These are phyloP conservation scores for Misopates orontium DNA, from an alignment of 257 asterid genomes.

Conservation along the genomic window DNA sequence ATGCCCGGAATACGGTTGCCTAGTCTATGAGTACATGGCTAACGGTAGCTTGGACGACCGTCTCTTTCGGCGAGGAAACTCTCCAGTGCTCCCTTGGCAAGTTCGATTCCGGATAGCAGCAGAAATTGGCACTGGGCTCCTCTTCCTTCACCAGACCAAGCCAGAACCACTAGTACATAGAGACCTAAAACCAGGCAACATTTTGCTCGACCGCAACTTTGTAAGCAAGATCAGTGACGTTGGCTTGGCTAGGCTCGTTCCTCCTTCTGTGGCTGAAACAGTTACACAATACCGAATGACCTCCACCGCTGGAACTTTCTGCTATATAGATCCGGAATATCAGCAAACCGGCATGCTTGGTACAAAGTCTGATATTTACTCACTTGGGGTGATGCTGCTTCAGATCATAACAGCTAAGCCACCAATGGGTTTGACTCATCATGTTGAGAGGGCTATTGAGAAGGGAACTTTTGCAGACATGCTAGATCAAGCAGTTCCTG, in stretches of 20 bases:
- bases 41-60: conserved; percentile 92
- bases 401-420: conserved; percentile 75
- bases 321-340: conserved; percentile 91
- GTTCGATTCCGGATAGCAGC: conserved; percentile 82
- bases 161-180: conserved; percentile 95
- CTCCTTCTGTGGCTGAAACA: conserved; percentile 81
- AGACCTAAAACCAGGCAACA: conserved; percentile 85
- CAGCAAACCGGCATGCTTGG: conserved; percentile 96
- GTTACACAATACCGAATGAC: conserved; percentile 95
- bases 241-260: conserved; percentile 90
- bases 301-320: conserved; percentile 91
- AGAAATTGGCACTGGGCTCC: conserved; percentile 85
- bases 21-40: conserved; percentile 88
- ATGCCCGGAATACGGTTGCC: conserved; percentile 94
- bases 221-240: conserved; percentile 94
- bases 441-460: conserved; percentile 76
- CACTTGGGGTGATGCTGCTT: conserved; percentile 83
- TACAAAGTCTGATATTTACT: conserved; percentile 76
- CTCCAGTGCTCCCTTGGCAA: conserved; percentile 83
- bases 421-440: conserved; percentile 94
- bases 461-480: conserved; percentile 65
- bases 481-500: conserved; percentile 74
- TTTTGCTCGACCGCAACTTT: conserved; percentile 80
- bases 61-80: conserved; percentile 59
- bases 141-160: conserved; percentile 89